Conservation (phyloP, 148 eudicot species). For the Chenopodium berlandieri region DNA sequence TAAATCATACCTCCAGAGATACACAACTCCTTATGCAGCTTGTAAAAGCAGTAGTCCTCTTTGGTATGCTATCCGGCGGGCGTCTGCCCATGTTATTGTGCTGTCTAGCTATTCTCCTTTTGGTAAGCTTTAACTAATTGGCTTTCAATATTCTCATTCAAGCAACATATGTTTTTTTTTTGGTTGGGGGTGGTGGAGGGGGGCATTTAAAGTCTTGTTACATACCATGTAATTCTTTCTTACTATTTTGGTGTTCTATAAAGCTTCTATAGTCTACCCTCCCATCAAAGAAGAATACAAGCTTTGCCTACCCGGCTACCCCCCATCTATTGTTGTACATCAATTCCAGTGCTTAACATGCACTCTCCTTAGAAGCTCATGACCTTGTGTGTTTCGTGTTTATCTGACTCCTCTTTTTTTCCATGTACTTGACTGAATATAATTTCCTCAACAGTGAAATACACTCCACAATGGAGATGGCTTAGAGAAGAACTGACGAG, state of each 20-base stretch:
- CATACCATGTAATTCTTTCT: background rate
- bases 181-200: background rate
- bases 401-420: background rate
- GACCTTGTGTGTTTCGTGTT: background rate
- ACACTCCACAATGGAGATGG: constrained; percentile 88
- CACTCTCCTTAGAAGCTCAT: background rate
- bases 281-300: too few relatives aligned
- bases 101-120: constrained; percentile 90
- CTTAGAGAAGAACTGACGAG: constrained; percentile 53
- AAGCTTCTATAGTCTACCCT: background rate
- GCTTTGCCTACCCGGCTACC: too few relatives aligned
- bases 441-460: constrained; percentile 58
- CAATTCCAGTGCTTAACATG: background rate
- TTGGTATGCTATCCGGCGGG: constrained; percentile 91
- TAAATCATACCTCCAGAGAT: constrained; percentile 72
- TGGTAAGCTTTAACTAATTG: constrained; percentile 46
- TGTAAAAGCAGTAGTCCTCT: constrained; percentile 71
- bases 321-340: too few relatives aligned
- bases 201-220: background rate
- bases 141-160: background rate
- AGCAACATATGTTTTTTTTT: background rate
- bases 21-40: constrained; percentile 75
- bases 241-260: background rate
- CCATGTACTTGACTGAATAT: background rate
- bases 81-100: constrained; percentile 92